phyloP scores from a whole-genome alignment of 768 basidiomycete genomes.

The Boletus speciosus region DNA sequence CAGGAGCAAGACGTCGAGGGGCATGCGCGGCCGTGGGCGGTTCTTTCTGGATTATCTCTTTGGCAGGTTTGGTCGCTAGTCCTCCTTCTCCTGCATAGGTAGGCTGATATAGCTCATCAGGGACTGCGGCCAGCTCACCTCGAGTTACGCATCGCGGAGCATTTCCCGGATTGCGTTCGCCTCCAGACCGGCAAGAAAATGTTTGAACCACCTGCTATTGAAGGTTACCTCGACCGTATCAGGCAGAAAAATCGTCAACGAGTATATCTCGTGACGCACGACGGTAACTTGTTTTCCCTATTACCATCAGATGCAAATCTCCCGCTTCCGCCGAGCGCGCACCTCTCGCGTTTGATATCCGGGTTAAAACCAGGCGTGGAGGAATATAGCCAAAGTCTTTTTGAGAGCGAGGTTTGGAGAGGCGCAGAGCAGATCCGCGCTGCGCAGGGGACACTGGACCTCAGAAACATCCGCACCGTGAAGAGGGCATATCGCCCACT shows the following conservation, averaged over 20 bases:
- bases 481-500: constrained; percentile 45
- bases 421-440: constrained; percentile 61
- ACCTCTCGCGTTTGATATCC: constrained; percentile 30
- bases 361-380: constrained; percentile 26
- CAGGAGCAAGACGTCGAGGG: constrained; percentile 64
- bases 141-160: constrained; percentile 74
- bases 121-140: constrained; percentile 47
- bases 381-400: constrained; percentile 36
- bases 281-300: constrained; percentile 68
- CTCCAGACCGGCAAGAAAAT: constrained; percentile 42
- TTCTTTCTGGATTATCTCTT: constrained; percentile 73
- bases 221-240: constrained; percentile 82
- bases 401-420: constrained; percentile 54
- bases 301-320: constrained; percentile 53
- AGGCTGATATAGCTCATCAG: constrained; percentile 27
- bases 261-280: constrained; percentile 69
- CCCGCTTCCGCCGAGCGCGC: constrained; percentile 62
- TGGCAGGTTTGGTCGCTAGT: constrained; percentile 49
- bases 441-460: constrained; percentile 67
- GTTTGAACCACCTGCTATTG: constrained; percentile 75
- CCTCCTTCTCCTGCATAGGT: background rate
- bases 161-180: constrained; percentile 50
- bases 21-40: constrained; percentile 60
- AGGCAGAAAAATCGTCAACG: constrained; percentile 54
- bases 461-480: constrained; percentile 65